These are phyloP conservation scores for Tephrocybe sp. DNA, from an alignment of 768 basidiomycete genomes.

Conservation along the genomic window DNA sequence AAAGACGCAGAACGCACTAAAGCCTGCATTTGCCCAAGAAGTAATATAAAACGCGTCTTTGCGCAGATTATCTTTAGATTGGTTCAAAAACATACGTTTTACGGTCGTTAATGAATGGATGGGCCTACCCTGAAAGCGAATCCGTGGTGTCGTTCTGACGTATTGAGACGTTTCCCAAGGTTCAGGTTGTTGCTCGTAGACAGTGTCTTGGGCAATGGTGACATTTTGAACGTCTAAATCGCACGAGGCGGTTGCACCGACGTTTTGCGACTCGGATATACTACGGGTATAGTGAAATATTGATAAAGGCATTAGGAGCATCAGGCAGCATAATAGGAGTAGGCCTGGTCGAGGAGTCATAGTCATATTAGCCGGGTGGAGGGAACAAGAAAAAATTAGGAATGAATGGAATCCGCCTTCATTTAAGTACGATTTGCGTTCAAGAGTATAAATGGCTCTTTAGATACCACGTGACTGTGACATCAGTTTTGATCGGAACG, in stretches of 20 bases:
- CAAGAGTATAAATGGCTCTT: no score
- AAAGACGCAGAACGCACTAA: slow-evolving; percentile 37
- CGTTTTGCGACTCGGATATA: background rate
- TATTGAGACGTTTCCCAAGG: slow-evolving; percentile 15
- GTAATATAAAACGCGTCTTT: slow-evolving; percentile 55
- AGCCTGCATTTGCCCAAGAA: slow-evolving; percentile 55
- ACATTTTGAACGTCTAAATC: background rate
- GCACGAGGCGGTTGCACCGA: background rate
- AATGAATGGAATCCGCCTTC: no score
- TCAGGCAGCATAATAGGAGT: slow-evolving; percentile 1
- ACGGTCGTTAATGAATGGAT: background rate
- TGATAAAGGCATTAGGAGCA: background rate
- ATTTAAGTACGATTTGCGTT: no score
- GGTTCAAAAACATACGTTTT: background rate
- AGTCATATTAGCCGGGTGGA: background rate
- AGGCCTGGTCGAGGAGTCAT: slow-evolving; percentile 2
- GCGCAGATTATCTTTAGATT: slow-evolving; percentile 41
- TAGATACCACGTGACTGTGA: no score
- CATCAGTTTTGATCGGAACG: no score
- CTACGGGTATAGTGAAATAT: slow-evolving; percentile 3
- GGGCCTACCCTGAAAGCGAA: slow-evolving; percentile 14
- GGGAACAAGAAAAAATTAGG: background rate
- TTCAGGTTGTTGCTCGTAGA: background rate
- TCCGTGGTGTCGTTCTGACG: slow-evolving; percentile 10
- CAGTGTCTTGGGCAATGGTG: background rate